A percentile compares a stretch with the other conserved stretches of the same genome.
Evolutionary conservation across 2,329 filamentous ascomycete species (phyloP).

Genomic region (Hypomyces perniciosus): DNA sequence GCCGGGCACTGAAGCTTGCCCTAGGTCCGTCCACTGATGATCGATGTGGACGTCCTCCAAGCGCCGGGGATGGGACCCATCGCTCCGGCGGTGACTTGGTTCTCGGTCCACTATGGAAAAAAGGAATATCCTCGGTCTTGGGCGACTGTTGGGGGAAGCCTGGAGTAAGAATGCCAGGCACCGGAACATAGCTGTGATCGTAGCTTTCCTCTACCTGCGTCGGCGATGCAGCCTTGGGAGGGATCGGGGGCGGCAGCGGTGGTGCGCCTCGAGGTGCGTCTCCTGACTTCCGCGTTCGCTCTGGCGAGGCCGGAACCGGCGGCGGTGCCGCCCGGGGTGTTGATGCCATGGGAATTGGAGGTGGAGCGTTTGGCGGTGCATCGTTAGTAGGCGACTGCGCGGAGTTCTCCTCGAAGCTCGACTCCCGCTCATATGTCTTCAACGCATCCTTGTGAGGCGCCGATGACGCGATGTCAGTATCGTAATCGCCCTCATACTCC

Average conservation of each 20-base stretch:
- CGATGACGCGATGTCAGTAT: slow-evolving; percentile 92
- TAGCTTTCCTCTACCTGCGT: slow-evolving; percentile 58
- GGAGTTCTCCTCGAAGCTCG: slow-evolving; percentile 66
- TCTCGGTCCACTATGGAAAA: slow-evolving; percentile 44
- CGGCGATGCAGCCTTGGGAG: slow-evolving; percentile 19
- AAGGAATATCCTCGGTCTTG: slow-evolving; percentile 35
- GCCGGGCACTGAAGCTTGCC: slow-evolving; percentile 37
- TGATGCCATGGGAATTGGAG: slow-evolving; percentile 48
- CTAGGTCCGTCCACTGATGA: slow-evolving; percentile 32
- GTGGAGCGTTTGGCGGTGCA: slow-evolving; percentile 41
- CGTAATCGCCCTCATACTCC: slow-evolving; percentile 96
- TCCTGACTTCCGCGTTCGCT: slow-evolving; percentile 54
- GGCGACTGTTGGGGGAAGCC: slow-evolving; percentile 22
- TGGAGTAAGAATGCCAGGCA: slow-evolving; percentile 20
- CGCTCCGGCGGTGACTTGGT: slow-evolving; percentile 40
- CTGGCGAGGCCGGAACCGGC: slow-evolving; percentile 54
- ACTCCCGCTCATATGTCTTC: slow-evolving; percentile 71
- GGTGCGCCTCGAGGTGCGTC: slow-evolving; percentile 67
- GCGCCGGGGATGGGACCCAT: slow-evolving; percentile 37
- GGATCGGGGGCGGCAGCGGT: slow-evolving; percentile 49
- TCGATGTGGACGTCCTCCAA: slow-evolving; percentile 21
- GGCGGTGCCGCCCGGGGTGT: slow-evolving; percentile 58
- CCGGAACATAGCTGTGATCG: slow-evolving; percentile 50
- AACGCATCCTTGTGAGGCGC: slow-evolving; percentile 91
- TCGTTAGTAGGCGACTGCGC: slow-evolving; percentile 53